Base-by-base conservation (phyloP, 1,139 yeast genomes). In the Blastobotrys serpentis region DNA sequence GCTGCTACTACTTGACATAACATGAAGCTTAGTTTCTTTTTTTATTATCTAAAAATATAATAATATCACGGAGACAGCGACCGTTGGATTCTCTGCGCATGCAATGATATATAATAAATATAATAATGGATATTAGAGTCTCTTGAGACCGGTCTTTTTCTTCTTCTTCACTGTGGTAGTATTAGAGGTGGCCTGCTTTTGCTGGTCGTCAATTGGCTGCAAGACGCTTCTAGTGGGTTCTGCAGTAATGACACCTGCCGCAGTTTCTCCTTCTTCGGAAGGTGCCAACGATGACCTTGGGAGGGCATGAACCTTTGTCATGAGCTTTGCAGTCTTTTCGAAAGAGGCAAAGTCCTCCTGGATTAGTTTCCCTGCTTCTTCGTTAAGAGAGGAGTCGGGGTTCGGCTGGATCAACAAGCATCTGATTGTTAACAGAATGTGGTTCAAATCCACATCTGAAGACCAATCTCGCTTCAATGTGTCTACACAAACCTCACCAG, bases 401-500 rank as follows among this genome's bases (percentile, higher is more conserved):
- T 65, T 65, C 7, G 70, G 70, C 52, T 64, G 64, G 39, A 66
- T 64, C 38, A 66, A 52, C 22, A 66, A 52, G 46, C 69, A 66
- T 11, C 68, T 57, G 18, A 66, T 62, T 4, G 65, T 63, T 43
- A 65, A 39, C 32, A 66, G 42, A 17, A 66, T 60, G 25, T 61
- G 64, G 16, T 45, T 49, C 41, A 66, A 50, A 49, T 64, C 65
- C 13, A 62, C 57, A 6, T 56, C 86, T 0, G 92, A 1, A 5
- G 86, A 76, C 95, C 95, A 87, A 51, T 76, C 77, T 39, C 65
- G 66, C 58, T 79, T 80, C 52, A 84, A 68, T 10, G 88, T 83
- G 63, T 86, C 94, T n/a, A 87, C 73, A 65, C 96, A 87, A 2
- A 86, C 84, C 56, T 83, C 89, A 0, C 95, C 95, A 0, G 82